phyloP scores from a whole-genome alignment of 2,329 filamentous ascomycete species.

The Sarocladium strictum region DNA sequence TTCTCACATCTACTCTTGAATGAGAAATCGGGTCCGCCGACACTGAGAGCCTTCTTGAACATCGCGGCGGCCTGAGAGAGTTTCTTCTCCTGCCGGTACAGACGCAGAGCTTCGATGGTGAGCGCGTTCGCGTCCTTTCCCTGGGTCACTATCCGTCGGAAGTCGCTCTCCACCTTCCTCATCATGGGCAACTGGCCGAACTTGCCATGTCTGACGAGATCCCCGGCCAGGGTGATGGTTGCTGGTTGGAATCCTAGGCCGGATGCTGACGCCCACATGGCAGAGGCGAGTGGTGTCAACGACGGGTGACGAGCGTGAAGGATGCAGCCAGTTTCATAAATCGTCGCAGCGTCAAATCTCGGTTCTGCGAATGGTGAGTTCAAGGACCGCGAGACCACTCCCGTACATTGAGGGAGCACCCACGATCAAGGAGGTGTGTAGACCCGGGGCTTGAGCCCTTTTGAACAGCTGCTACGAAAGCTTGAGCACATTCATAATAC shows the following conservation, averaged over 20 bases:
- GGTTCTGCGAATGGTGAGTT: background rate
- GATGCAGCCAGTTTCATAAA: conserved; percentile 4
- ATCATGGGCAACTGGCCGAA: background rate
- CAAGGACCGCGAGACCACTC: too few relatives aligned
- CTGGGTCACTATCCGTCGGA: background rate
- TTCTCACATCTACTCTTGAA: background rate
- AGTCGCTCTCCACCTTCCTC: background rate
- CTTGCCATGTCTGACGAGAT: background rate
- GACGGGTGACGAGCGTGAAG: background rate
- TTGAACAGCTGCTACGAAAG: background rate
- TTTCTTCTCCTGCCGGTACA: background rate
- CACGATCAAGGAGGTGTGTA: background rate
- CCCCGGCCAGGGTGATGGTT: background rate
- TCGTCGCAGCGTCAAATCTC: background rate
- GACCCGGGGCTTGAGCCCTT: background rate
- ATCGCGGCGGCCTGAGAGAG: background rate
- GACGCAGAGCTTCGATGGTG: background rate
- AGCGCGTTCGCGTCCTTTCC: conserved; percentile 4
- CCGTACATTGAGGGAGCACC: background rate
- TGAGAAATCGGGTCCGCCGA: background rate
- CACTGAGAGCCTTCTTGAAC: background rate
- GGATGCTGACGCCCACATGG: conserved; percentile 3
- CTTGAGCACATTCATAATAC: background rate
- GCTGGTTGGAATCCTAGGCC: background rate
- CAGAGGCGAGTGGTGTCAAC: background rate